Evolutionary conservation across 2,329 filamentous ascomycete species (phyloP).

Genomic region (Diaporthe citriasiana): DNA sequence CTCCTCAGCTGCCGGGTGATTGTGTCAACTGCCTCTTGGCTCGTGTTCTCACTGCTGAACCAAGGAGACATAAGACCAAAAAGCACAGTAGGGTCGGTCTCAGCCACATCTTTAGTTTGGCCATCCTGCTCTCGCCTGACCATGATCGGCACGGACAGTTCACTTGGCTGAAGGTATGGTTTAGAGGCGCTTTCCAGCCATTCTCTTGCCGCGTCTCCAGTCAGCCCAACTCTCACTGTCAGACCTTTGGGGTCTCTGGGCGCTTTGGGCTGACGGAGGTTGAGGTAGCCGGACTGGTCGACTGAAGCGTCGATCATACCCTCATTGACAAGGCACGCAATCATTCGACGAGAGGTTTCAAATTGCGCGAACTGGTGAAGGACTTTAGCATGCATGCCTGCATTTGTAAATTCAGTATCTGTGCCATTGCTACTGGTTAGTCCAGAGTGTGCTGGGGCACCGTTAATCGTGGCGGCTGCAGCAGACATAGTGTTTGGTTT

Average conservation of each 20-base stretch:
- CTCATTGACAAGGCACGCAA: slow-evolving; percentile 31
- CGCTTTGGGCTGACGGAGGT: not conserved
- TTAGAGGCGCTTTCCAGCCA: slow-evolving; percentile 14
- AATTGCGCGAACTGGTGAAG: slow-evolving; percentile 22
- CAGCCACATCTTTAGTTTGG: slow-evolving; percentile 3
- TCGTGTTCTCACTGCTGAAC: not conserved
- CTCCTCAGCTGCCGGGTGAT: slow-evolving; percentile 13
- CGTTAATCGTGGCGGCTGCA: not conserved
- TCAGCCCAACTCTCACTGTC: not conserved
- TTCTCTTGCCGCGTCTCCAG: slow-evolving; percentile 18
- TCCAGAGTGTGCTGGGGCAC: not conserved
- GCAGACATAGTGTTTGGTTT: not conserved
- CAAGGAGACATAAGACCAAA: slow-evolving; percentile 2
- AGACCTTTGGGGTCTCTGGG: not conserved
- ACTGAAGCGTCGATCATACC: slow-evolving; percentile 17
- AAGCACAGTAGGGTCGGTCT: slow-evolving; percentile 13
- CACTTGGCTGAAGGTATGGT: slow-evolving; percentile 23
- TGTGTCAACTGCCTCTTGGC: slow-evolving; percentile 8
- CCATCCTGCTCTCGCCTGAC: slow-evolving; percentile 16
- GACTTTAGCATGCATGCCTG: slow-evolving; percentile 9
- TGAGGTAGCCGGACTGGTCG: slow-evolving; percentile 25
- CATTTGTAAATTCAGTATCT: not conserved
- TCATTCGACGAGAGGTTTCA: slow-evolving; percentile 19
- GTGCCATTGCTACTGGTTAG: not conserved
- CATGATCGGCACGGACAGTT: slow-evolving; percentile 8